Evolutionary conservation across 345 rosid species (phyloP).

Genomic region (Lepidium didymum): DNA sequence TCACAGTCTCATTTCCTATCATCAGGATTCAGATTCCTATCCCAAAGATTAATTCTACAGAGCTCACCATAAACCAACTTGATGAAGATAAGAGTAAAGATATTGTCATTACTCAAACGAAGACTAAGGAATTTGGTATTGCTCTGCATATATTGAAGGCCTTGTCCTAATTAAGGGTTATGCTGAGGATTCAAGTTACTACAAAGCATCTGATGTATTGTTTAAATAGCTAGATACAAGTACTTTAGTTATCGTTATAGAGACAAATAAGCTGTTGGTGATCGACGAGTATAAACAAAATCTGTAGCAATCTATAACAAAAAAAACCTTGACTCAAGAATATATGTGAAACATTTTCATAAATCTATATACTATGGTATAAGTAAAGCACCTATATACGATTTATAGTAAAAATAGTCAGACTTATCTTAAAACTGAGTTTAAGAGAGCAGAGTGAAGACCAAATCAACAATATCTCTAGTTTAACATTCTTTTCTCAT

Average conservation of each 20-base stretch:
- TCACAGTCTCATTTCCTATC: constrained; percentile 10
- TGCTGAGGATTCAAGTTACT: not conserved
- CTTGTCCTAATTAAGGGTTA: not conserved
- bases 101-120: not conserved
- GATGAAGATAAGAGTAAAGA: constrained; percentile 1
- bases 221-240: not conserved
- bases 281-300: not conserved
- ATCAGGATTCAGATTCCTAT: constrained; percentile 7
- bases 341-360: not conserved
- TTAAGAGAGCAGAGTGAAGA: not conserved
- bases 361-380: not conserved
- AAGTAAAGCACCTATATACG: not conserved
- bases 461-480: not conserved
- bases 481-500: constrained; percentile 32
- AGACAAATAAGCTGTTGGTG: not conserved
- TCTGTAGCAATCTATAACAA: not conserved
- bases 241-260: not conserved
- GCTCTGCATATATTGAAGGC: constrained; percentile 7
- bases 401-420: not conserved
- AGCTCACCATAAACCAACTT: not conserved
- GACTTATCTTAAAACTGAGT: not conserved
- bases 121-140: constrained; percentile 4
- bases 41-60: not conserved
- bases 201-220: not conserved
- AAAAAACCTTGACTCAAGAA: not conserved